These are phyloP conservation scores for Pythium rishiriense DNA, from an alignment of 352 stramenopile species.

Conservation along the genomic window DNA sequence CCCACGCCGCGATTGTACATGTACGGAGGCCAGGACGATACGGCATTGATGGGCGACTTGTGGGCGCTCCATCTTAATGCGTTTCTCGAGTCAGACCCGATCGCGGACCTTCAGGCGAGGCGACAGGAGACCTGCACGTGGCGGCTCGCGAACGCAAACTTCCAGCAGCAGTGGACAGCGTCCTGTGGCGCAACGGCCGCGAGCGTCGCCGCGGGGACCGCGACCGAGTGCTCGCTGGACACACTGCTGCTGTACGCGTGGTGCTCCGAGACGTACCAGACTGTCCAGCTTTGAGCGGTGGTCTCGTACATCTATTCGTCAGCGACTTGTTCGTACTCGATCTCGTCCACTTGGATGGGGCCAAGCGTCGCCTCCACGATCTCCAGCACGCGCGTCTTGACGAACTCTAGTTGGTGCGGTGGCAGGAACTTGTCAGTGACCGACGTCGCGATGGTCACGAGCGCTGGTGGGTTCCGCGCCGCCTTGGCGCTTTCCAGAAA, in stretches of 20 bases:
- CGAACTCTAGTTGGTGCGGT: constrained; percentile 50
- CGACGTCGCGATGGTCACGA: constrained; percentile 87
- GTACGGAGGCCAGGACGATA: constrained; percentile 77
- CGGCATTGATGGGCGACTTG: constrained; percentile 52
- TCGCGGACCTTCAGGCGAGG: constrained; percentile 21
- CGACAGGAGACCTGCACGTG: constrained; percentile 43
- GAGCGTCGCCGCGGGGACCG: constrained; percentile 19
- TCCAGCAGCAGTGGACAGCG: constrained; percentile 35
- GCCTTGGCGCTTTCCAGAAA: constrained; percentile 39
- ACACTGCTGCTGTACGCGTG: constrained; percentile 54
- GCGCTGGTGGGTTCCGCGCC: constrained; percentile 35
- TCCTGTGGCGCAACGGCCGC: constrained; percentile 44
- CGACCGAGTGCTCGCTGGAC: constrained; percentile 41
- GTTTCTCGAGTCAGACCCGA: constrained; percentile 34
- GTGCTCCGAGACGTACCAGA: constrained; percentile 57
- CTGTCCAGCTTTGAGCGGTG: constrained; percentile 32
- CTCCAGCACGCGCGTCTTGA: constrained; percentile 45
- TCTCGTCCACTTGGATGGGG: constrained; percentile 33
- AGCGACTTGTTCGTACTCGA: constrained; percentile 54
- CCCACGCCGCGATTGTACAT: constrained; percentile 36
- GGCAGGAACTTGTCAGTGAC: constrained; percentile 73
- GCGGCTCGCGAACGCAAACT: constrained; percentile 40
- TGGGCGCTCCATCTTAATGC: constrained; percentile 53
- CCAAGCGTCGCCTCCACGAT: constrained; percentile 47
- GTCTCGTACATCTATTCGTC: not conserved